These are phyloP conservation scores for Eucalyptus victrix DNA, from an alignment of 345 rosid species.

Conservation along the genomic window DNA sequence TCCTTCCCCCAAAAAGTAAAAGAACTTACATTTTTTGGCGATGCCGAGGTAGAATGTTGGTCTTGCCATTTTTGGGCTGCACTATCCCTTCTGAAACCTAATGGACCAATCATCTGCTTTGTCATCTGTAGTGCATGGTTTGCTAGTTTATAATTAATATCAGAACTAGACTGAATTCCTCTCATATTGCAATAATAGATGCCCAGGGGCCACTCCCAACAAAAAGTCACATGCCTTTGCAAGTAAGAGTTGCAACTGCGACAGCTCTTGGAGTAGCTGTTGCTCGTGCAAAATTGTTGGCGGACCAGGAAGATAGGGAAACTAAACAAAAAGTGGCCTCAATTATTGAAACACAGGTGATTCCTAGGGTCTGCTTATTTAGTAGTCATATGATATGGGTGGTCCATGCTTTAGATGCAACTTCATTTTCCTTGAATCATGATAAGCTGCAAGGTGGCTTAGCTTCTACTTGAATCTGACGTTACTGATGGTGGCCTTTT, in stretches of 20 bases:
- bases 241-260: constrained; percentile 63
- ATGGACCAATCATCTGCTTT: not conserved
- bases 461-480: not conserved
- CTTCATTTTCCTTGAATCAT: not conserved
- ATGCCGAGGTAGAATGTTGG: not conserved
- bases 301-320: constrained; percentile 78
- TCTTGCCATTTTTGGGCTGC: not conserved
- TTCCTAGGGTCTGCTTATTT: not conserved
- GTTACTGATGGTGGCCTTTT: not conserved
- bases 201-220: constrained; percentile 9
- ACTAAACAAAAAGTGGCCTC: constrained; percentile 50
- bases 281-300: constrained; percentile 74
- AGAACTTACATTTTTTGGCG: not conserved
- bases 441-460: not conserved
- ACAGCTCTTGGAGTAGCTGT: constrained; percentile 79
- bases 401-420: not conserved
- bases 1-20: not conserved
- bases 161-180: not conserved
- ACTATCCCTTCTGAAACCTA: not conserved
- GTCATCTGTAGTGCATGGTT: not conserved
- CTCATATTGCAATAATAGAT: constrained; percentile 17
- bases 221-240: constrained; percentile 44
- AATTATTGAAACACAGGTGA: constrained; percentile 67
- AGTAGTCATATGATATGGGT: not conserved
- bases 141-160: not conserved